Evolutionary conservation across 2,329 filamentous ascomycete species (phyloP).

Genomic region (Cytospora mali): DNA sequence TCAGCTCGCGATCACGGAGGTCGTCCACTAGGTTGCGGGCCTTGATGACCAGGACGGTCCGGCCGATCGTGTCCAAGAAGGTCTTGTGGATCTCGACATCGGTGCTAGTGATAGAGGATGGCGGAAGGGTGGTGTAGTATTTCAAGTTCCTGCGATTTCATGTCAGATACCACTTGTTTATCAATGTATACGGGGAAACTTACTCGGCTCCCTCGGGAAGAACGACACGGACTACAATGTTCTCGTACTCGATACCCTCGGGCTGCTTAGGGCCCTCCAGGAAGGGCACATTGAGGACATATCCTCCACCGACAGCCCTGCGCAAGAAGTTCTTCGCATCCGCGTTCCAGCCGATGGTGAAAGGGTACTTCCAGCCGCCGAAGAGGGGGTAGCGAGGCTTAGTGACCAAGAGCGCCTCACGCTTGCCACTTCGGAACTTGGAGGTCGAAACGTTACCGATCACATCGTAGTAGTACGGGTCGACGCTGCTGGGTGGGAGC

Average conservation of each 20-base stretch:
- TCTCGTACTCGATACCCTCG: slow-evolving; percentile 85
- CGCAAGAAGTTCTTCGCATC: slow-evolving; percentile 78
- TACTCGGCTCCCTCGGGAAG: slow-evolving; percentile 89
- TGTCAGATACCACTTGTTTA: slow-evolving; percentile 33
- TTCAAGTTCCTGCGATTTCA: slow-evolving; percentile 71
- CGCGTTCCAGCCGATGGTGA: slow-evolving; percentile 94
- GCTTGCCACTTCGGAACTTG: slow-evolving; percentile 74
- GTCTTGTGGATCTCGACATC: slow-evolving; percentile 72
- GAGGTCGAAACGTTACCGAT: slow-evolving; percentile 98
- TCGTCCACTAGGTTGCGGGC: slow-evolving; percentile 90
- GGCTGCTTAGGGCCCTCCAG: slow-evolving; percentile 85
- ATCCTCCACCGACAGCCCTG: slow-evolving; percentile 66
- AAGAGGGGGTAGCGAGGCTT: slow-evolving; percentile 96
- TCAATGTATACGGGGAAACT: slow-evolving; percentile 41
- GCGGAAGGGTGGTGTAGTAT: slow-evolving; percentile 73
- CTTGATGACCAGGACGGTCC: slow-evolving; percentile 78
- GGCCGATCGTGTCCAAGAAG: slow-evolving; percentile 90
- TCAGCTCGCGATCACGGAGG: slow-evolving; percentile 76
- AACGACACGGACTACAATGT: slow-evolving; percentile 77
- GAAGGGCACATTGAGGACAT: slow-evolving; percentile 87
- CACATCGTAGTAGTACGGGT: slow-evolving; percentile 93
- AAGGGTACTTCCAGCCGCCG: slow-evolving; percentile 97
- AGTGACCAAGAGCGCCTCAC: slow-evolving; percentile 82
- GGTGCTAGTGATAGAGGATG: slow-evolving; percentile 60
- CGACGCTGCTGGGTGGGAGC: slow-evolving; percentile 75